Evolutionary conservation across 1,284 basidiomycete genomes (phyloP).

Genomic region (Heliocybe sulcata): DNA sequence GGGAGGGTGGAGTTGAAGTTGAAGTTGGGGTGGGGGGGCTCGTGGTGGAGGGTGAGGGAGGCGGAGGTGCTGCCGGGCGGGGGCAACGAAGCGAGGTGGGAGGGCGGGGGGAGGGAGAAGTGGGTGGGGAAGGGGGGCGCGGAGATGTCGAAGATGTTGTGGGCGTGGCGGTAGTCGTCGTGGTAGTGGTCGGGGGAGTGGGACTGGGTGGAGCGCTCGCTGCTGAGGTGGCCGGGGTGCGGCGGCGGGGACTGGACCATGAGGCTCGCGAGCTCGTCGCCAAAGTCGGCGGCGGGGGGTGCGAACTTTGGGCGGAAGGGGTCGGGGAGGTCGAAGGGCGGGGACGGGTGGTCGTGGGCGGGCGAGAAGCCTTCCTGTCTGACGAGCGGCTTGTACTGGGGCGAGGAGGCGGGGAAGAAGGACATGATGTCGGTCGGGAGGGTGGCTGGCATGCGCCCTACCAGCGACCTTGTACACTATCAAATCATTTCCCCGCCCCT

Average conservation of each 20-base stretch:
- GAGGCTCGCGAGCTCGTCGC: conserved; percentile 56
- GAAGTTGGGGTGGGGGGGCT: not conserved
- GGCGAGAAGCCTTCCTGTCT: conserved; percentile 56
- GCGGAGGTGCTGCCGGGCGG: conserved; percentile 9
- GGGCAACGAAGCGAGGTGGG: conserved; percentile 8
- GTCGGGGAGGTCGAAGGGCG: conserved; percentile 26
- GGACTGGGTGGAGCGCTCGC: conserved; percentile 29
- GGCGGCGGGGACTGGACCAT: conserved; percentile 34
- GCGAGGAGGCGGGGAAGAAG: not conserved
- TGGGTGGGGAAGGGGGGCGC: conserved; percentile 26
- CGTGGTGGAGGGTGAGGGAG: conserved; percentile 8
- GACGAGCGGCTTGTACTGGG: conserved; percentile 29
- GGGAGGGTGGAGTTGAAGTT: conserved; percentile 56
- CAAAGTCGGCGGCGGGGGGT: conserved; percentile 44
- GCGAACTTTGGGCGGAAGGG: conserved; percentile 41
- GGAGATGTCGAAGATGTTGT: conserved; percentile 70
- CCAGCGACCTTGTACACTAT: too few relatives aligned
- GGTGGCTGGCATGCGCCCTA: not conserved
- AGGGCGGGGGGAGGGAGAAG: conserved; percentile 18
- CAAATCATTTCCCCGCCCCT: too few relatives aligned
- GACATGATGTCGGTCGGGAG: not conserved
- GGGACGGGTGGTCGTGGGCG: conserved; percentile 12
- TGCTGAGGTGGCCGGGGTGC: conserved; percentile 24
- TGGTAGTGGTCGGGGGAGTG: conserved; percentile 17
- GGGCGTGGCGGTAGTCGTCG: conserved; percentile 35